These are phyloP conservation scores for Curvularia lunata DNA, from an alignment of 2,329 filamentous ascomycete genomes.

Conservation along the genomic window DNA sequence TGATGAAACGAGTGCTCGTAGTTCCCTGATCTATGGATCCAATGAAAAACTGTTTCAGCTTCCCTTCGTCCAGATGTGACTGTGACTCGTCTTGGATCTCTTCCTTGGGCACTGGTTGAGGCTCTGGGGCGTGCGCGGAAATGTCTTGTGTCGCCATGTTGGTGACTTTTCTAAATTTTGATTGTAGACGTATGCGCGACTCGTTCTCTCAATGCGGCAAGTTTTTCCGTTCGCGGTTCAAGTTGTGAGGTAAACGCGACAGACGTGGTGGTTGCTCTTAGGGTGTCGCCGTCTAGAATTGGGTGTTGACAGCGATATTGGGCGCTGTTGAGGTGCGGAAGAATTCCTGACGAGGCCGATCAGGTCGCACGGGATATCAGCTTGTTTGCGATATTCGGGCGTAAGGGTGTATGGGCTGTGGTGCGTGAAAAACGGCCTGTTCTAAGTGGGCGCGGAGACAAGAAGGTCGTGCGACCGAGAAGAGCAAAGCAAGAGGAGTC, in stretches of 20 bases:
- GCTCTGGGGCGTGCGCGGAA: conserved; percentile 33
- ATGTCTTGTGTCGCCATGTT: conserved; percentile 40
- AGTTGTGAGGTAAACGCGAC: conserved; percentile 19
- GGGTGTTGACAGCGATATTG: conserved; percentile 2
- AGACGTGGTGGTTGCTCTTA: conserved; percentile 18
- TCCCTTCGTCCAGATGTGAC: conserved; percentile 42
- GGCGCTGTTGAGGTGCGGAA: conserved; percentile 10
- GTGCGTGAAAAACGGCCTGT: conserved; percentile 21
- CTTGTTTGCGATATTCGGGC: conserved; percentile 6
- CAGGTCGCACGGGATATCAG: background rate
- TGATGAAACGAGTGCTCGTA: conserved; percentile 86
- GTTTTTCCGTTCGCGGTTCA: conserved; percentile 25
- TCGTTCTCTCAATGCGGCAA: conserved; percentile 10
- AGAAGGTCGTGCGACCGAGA: conserved; percentile 28
- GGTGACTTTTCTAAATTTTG: background rate
- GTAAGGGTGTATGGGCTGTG: conserved; percentile 3
- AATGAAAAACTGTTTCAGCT: conserved; percentile 68
- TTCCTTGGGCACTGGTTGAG: conserved; percentile 45
- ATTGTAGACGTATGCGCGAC: conserved; percentile 2
- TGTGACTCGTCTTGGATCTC: conserved; percentile 27
- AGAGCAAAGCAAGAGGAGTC: conserved; percentile 18
- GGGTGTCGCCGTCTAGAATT: conserved; percentile 1
- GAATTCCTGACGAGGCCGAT: conserved; percentile 13
- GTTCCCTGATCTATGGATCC: conserved; percentile 92
- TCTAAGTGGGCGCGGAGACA: conserved; percentile 23